A percentile compares a stretch with the other conserved stretches of the same genome.
Evolutionary conservation across 1,139 yeast genomes (phyloP).

Genomic region (Taphrina flavorubra): DNA sequence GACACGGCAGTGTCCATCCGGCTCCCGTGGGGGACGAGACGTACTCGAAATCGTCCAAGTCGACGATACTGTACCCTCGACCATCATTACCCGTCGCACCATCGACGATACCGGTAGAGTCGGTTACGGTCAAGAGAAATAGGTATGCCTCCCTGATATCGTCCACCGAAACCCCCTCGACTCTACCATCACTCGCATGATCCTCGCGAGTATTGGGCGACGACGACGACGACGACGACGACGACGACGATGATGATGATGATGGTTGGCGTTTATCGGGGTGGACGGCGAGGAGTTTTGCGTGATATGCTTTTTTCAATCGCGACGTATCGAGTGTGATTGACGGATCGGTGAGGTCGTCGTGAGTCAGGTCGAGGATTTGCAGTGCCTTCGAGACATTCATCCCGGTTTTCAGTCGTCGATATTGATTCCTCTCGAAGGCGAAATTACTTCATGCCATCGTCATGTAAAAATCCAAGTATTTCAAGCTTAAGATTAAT

Average conservation of each 20-base stretch:
- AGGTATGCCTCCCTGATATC: constrained; percentile 30
- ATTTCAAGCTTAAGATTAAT: no score
- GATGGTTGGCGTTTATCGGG: constrained; percentile 32
- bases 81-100: background rate
- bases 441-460: no score
- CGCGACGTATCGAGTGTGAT: background rate
- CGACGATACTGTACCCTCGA: constrained; percentile 37
- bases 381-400: background rate
- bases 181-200: no score
- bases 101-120: background rate
- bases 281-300: constrained; percentile 33
- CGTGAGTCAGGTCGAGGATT: background rate
- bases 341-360: background rate
- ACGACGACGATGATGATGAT: no score
- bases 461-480: no score
- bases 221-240: no score
- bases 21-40: background rate
- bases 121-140: background rate
- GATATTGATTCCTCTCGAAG: background rate
- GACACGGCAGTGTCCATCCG: constrained; percentile 32
- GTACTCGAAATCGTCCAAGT: constrained; percentile 40
- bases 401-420: background rate
- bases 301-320: constrained; percentile 41
- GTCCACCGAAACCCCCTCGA: constrained; percentile 11
- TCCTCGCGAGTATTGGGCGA: no score